Evolutionary conservation across 2,329 filamentous ascomycete genomes (phyloP).

Genomic region (Lasiodiplodia gonubiensis): DNA sequence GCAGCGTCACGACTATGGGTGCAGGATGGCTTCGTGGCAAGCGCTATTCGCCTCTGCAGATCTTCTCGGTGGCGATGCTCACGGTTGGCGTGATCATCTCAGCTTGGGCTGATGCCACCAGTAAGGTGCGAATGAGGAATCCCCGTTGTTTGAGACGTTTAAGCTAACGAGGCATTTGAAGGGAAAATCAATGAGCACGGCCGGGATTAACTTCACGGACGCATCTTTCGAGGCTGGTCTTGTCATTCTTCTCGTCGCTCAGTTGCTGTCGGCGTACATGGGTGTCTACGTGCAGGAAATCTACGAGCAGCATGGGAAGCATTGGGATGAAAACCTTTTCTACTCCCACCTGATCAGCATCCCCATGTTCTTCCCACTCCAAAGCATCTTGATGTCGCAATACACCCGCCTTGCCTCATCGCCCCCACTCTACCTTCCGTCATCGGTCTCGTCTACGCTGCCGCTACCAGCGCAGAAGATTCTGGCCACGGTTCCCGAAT

Average conservation of each 20-base stretch:
- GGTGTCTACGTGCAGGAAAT: slow-evolving; percentile 93
- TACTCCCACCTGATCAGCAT: slow-evolving; percentile 82
- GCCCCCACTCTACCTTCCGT: slow-evolving; percentile 58
- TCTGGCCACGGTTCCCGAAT: slow-evolving; percentile 60
- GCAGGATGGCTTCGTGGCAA: slow-evolving; percentile 90
- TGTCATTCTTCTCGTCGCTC: slow-evolving; percentile 81
- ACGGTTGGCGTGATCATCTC: slow-evolving; percentile 86
- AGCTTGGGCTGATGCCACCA: slow-evolving; percentile 85
- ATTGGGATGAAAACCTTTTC: slow-evolving; percentile 96
- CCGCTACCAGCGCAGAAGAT: slow-evolving; percentile 39
- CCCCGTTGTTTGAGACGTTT: not conserved
- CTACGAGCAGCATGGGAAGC: slow-evolving; percentile 81
- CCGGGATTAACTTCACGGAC: slow-evolving; percentile 45
- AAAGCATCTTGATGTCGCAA: slow-evolving; percentile 68
- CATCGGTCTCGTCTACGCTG: slow-evolving; percentile 38
- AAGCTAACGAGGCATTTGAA: slow-evolving; percentile 33
- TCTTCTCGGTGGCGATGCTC: slow-evolving; percentile 80
- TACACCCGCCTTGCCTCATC: slow-evolving; percentile 69
- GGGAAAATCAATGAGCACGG: slow-evolving; percentile 51
- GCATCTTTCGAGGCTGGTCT: slow-evolving; percentile 72
- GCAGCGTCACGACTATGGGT: slow-evolving; percentile 92
- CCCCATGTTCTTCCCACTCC: slow-evolving; percentile 75
- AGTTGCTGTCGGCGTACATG: slow-evolving; percentile 90
- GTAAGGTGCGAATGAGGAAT: slow-evolving; percentile 65
- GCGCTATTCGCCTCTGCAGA: slow-evolving; percentile 78